These are phyloP conservation scores for Quercus rubra DNA, from an alignment of 306 rosid species.

Conservation along the genomic window DNA sequence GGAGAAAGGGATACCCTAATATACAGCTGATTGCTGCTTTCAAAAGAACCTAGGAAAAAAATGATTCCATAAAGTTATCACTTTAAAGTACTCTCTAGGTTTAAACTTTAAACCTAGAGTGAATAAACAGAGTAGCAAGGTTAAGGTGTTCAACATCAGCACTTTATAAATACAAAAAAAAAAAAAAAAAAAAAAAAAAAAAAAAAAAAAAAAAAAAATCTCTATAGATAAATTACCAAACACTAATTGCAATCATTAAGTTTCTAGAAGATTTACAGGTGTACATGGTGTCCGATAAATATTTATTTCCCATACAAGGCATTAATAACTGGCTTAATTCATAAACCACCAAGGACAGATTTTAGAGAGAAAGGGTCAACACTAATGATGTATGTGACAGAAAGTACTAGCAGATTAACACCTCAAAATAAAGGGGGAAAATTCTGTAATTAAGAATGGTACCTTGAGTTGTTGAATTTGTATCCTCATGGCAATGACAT, in stretches of 20 bases:
- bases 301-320: not conserved
- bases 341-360: not conserved
- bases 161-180: not conserved
- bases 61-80: not conserved
- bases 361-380: not conserved
- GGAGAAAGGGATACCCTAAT: too few species aligned
- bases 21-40: not conserved
- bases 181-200: not conserved
- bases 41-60: not conserved
- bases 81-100: not conserved
- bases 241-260: not conserved
- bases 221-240: not conserved
- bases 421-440: not conserved
- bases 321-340: not conserved
- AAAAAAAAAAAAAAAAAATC: not conserved
- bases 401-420: not conserved
- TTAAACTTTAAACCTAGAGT: not conserved
- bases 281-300: not conserved
- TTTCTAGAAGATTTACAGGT: not conserved
- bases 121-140: not conserved
- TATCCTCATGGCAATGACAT: conserved; percentile 89
- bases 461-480: conserved; percentile 99
- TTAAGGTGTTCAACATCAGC: not conserved
- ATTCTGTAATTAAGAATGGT: conserved; percentile 19
- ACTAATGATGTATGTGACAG: not conserved